Conservation (phyloP, 441 rosid species). For the Rhodomyrtus psidioides region DNA sequence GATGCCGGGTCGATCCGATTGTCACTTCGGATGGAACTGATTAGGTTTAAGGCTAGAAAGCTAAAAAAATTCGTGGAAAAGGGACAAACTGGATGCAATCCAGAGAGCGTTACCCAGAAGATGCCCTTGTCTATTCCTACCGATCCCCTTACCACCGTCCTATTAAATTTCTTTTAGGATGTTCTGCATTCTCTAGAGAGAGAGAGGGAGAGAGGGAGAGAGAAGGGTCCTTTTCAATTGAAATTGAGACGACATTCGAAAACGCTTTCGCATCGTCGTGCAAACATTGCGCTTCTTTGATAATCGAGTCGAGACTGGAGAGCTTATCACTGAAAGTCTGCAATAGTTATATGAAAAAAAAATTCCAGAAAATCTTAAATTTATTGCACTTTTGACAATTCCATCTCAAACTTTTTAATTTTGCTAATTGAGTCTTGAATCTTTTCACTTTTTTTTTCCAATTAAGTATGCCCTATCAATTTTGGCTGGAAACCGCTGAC, state of each 20-base stretch:
- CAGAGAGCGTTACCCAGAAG: not conserved
- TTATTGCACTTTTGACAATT: too few relatives aligned
- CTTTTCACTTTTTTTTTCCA: too few relatives aligned
- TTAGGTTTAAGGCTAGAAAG: not conserved
- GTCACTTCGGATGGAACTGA: not conserved
- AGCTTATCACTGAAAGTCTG: too few relatives aligned
- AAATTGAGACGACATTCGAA: not conserved
- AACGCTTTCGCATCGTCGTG: not conserved
- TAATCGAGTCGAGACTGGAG: not conserved
- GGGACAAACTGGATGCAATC: not conserved
- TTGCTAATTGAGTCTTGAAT: too few relatives aligned
- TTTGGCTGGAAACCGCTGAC: too few relatives aligned
- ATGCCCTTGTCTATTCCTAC: not conserved
- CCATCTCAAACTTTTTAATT: too few relatives aligned
- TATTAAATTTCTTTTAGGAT: not conserved
- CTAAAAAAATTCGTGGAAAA: not conserved
- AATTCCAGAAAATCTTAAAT: too few relatives aligned
- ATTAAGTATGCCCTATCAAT: too few relatives aligned
- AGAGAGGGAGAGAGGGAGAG: not conserved
- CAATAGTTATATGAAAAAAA: too few relatives aligned
- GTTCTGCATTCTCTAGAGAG: not conserved
- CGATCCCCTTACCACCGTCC: not conserved
- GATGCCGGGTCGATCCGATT: not conserved
- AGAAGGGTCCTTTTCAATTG: not conserved
- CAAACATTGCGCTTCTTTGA: not conserved